Base-by-base conservation (phyloP, 2,329 filamentous ascomycete species). In the Calonectria ilicicola region DNA sequence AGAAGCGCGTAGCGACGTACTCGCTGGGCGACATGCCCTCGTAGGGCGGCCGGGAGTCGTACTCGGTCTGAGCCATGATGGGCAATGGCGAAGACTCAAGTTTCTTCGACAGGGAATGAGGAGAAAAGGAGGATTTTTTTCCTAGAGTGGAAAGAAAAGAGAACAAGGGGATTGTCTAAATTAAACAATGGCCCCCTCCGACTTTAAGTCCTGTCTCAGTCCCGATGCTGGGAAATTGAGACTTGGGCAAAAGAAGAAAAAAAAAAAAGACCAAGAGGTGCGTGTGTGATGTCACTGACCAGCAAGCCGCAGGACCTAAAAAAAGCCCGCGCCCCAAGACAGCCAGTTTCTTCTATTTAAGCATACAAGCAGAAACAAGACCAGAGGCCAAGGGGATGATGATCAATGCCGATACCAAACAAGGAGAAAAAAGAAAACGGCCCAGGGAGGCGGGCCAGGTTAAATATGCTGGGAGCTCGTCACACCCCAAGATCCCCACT, bases 1-100 rank as follows among this genome's bases (percentile, higher is more conserved):
- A 85, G 76, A 92, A 74, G 67, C 91, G 89, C 73, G 91, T 90
- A 6, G 80, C 78, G 17, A 87, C 62, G 80, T 91, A 92, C 53
- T 82, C 79, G 27, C 84, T 78, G 1, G 78, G 74, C n/a, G 86
- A 84, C 88, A 89, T 89, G 83, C 85, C 85, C 75, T 88, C 84
- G 72, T 88, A 84, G 51, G 86, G 85, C 66, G 87, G 83, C 40
- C 84, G 76, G 70, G 83, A 84, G 49, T 79, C 79, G 32, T 79
- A 80, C 69, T 81, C 79, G 60, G 78, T 65, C 40, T 80, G 72
- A 73, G 70, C 74, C 78, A 80, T 80, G 14, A 8, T 72, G 69
- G 49, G 66, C 35, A 49, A 32, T 32, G 27, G 58, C 44, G n/a
- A 21, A 10, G 32, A 40, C 49, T 32, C 49, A 6, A 19, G 29